Percentiles rank a stretch among this genome's conserved stretches.
phyloP scores from a whole-genome alignment of 495 filamentous ascomycete genomes.

The Hyphodiscus hymeniophilus region DNA sequence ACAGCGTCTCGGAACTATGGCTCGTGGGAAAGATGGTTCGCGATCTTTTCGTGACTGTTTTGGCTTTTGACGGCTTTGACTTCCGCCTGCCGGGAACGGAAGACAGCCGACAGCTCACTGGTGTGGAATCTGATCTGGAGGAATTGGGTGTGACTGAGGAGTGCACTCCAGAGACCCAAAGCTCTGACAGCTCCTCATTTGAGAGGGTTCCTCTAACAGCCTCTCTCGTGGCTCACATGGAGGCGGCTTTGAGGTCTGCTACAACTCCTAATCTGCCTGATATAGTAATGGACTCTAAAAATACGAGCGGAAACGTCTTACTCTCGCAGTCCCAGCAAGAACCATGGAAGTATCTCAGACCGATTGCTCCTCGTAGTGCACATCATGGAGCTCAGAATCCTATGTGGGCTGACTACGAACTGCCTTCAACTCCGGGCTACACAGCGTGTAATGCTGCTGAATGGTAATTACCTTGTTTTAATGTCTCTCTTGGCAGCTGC shows the following conservation, averaged over 20 bases:
- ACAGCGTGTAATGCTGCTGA: not conserved
- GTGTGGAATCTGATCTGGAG: not conserved
- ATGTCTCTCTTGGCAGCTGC: not conserved
- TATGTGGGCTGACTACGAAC: not conserved
- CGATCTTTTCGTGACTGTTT: not conserved
- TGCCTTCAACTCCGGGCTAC: not conserved
- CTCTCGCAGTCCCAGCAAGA: not conserved
- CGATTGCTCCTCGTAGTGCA: not conserved
- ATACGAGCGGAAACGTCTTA: not conserved
- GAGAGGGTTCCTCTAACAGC: not conserved
- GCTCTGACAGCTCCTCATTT: not conserved
- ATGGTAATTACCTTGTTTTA: not conserved
- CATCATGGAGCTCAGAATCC: not conserved
- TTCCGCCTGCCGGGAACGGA: not conserved
- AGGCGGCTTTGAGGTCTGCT: not conserved
- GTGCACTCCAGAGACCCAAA: not conserved
- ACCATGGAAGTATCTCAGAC: not conserved
- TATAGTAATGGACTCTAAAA: not conserved
- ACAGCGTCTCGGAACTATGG: constrained; percentile 1
- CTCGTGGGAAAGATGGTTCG: constrained; percentile 6
- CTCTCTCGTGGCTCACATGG: not conserved
- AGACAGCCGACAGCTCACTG: not conserved
- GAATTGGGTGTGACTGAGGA: not conserved
- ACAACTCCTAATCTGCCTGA: not conserved
- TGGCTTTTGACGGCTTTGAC: not conserved